Conservation (phyloP, 2,329 filamentous ascomycete species). For the Stagonosporopsis chrysanthemi region DNA sequence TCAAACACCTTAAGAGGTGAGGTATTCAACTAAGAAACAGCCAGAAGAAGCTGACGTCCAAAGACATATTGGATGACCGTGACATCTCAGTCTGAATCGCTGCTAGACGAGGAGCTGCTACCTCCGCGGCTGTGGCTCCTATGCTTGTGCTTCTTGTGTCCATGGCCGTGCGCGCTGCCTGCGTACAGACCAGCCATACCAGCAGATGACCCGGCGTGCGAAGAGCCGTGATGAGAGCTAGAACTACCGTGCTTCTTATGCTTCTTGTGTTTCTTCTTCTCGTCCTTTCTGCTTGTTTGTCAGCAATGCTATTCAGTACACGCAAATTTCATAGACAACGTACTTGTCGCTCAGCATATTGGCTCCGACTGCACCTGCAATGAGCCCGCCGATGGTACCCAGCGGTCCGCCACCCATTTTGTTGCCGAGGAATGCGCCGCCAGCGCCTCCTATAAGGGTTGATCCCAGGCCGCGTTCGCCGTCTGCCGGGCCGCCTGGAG, state of each 20-base stretch:
- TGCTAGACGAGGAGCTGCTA: conserved; percentile 43
- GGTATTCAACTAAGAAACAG: neutral
- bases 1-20: neutral
- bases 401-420: conserved; percentile 62
- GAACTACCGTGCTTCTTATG: conserved; percentile 44
- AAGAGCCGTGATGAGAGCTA: conserved; percentile 36
- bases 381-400: conserved; percentile 60
- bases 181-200: conserved; percentile 47
- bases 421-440: conserved; percentile 63
- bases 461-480: conserved; percentile 66
- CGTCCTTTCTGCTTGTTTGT: conserved; percentile 32
- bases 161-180: conserved; percentile 32
- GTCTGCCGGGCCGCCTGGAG: conserved; percentile 44
- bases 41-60: neutral
- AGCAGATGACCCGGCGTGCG: conserved; percentile 44
- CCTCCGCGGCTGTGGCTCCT: conserved; percentile 44
- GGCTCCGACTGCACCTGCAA: conserved; percentile 64
- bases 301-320: neutral
- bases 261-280: conserved; percentile 50
- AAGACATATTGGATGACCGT: neutral
- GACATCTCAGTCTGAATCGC: conserved; percentile 45
- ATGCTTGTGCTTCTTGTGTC: conserved; percentile 42
- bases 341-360: conserved; percentile 59
- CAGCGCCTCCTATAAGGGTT: conserved; percentile 61
- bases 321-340: conserved; percentile 8